Conservation (phyloP, 1,139 yeast species). For the Diutina rugosa region DNA sequence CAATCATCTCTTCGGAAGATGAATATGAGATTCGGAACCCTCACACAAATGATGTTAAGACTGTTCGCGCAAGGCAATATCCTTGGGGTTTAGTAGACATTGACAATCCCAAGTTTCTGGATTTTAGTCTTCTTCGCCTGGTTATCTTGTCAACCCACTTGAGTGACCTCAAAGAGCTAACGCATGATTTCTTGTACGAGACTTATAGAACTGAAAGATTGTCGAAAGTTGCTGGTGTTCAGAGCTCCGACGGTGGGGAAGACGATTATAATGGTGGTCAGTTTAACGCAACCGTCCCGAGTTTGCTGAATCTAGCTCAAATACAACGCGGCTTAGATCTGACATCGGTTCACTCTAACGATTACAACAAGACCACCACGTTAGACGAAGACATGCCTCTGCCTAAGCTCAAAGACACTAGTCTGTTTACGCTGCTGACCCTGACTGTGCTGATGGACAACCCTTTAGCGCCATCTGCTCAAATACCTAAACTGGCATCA, state of each 20-base stretch:
- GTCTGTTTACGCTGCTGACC: constrained; percentile 19
- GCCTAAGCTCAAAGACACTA: constrained; percentile 17
- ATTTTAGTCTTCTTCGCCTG: constrained; percentile 71
- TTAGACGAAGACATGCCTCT: constrained; percentile 18
- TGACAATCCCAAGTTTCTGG: constrained; percentile 73
- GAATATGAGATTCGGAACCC: constrained; percentile 39
- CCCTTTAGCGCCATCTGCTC: not conserved
- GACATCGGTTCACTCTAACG: constrained; percentile 9
- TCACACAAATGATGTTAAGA: constrained; percentile 35
- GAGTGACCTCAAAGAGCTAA: constrained; percentile 84
- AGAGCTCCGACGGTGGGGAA: constrained; percentile 9
- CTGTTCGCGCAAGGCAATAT: constrained; percentile 70
- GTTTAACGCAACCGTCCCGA: constrained; percentile 37
- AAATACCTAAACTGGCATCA: not conserved
- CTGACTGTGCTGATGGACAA: not conserved
- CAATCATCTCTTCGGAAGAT: constrained; percentile 64
- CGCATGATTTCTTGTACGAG: constrained; percentile 87
- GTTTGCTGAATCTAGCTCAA: constrained; percentile 53
- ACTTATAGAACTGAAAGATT: constrained; percentile 85
- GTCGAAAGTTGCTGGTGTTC: constrained; percentile 33
- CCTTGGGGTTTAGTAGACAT: constrained; percentile 91
- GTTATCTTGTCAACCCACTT: constrained; percentile 85
- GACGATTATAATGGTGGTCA: constrained; percentile 17
- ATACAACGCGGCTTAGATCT: constrained; percentile 14
- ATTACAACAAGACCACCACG: constrained; percentile 12